Evolutionary conservation across 164 flowering plant genomes (phyloP).

Genomic region (Liriodendron chinense): DNA sequence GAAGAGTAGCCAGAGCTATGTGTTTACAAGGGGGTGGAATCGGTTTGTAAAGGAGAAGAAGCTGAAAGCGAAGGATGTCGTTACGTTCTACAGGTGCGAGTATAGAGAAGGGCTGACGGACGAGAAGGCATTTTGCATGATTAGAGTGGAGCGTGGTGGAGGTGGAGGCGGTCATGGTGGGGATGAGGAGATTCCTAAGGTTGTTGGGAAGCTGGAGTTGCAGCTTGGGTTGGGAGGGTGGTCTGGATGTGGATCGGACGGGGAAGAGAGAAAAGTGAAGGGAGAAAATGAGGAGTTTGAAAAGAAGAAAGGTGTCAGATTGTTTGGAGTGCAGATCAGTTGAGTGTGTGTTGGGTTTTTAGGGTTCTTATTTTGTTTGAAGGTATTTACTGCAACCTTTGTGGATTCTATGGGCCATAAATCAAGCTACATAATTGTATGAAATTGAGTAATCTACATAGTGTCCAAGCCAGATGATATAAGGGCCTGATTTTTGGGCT

Average conservation of each 20-base stretch:
- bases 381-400: too few relatives aligned
- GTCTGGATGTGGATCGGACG: not conserved
- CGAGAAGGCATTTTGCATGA: conserved; percentile 17
- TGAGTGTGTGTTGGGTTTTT: not conserved
- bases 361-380: too few relatives aligned
- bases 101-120: conserved; percentile 9
- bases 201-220: conserved; percentile 10
- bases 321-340: conserved; percentile 41
- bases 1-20: conserved; percentile 84
- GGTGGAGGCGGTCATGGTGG: not conserved
- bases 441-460: too few relatives aligned
- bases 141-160: conserved; percentile 18
- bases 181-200: not conserved
- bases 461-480: too few relatives aligned
- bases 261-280: conserved; percentile 10
- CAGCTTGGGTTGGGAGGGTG: conserved; percentile 14
- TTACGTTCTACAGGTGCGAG: conserved; percentile 42
- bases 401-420: too few relatives aligned
- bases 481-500: too few relatives aligned
- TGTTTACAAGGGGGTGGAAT: conserved; percentile 80
- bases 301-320: conserved; percentile 20
- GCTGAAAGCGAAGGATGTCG: conserved; percentile 46
- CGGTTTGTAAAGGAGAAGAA: conserved; percentile 63
- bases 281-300: not conserved
- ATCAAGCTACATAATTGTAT: too few relatives aligned